Evolutionary conservation across 2,329 filamentous ascomycete genomes (phyloP).

Genomic region (Sporothrix humicola): DNA sequence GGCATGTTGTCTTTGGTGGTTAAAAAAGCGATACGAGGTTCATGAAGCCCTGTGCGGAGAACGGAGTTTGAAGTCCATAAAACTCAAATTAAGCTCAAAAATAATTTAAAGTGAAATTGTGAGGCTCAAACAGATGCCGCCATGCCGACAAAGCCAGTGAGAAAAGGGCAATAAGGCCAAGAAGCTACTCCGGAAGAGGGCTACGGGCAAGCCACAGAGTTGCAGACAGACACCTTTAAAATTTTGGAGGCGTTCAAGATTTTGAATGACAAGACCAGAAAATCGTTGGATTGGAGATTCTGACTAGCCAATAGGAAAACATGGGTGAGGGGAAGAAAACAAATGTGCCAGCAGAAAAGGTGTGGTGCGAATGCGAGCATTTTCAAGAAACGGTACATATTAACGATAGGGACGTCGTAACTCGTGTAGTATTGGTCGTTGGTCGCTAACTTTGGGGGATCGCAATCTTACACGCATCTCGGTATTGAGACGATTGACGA

Average conservation of each 20-base stretch:
- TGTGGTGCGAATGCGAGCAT: neutral
- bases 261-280: neutral
- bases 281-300: neutral
- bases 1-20: neutral
- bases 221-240: neutral
- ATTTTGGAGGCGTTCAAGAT: neutral
- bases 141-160: neutral
- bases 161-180: constrained; percentile 16
- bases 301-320: neutral
- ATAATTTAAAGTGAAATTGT: neutral
- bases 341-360: neutral
- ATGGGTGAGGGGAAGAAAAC: neutral
- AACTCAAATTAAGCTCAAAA: neutral
- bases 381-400: neutral
- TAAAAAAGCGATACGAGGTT: too few relatives aligned
- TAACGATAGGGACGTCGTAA: neutral
- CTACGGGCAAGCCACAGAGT: constrained; percentile 19
- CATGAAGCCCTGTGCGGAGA: neutral
- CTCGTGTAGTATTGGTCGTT: neutral
- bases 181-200: constrained; percentile 21
- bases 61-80: neutral
- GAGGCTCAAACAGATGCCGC: neutral
- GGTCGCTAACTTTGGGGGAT: neutral
- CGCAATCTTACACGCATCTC: neutral
- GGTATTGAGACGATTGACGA: neutral